Base-by-base conservation (phyloP, 768 basidiomycete genomes). In the Tulasnella calospora region DNA sequence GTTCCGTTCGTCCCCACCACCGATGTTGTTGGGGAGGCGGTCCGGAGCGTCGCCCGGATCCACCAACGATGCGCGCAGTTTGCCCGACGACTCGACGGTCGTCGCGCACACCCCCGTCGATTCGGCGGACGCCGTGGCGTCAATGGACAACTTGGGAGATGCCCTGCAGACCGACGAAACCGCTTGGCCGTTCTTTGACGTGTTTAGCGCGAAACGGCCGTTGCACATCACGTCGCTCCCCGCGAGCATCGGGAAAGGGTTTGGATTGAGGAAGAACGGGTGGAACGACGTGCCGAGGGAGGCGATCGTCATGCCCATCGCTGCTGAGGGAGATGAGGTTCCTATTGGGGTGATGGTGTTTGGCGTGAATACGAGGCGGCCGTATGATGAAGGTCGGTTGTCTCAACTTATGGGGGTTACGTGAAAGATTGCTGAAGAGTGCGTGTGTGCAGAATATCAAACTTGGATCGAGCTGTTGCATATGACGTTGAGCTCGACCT, bases 341-440 rank as follows among this genome's bases (percentile, higher is more conserved):
- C 82, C 82, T 23, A 71, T 73, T 23, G 82, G 80, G 10, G 80
- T 83, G 7, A 80, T 83, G 19, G 79, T 83, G 72, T 13, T 83
- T 17, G 83, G 83, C 7, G 35, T 83, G 30, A 83, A 83, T 71
- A 80, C 83, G n/a, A 72, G 83, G 38, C 76, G 82, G 35, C 79
- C 79, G 33, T 83, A 81, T 46, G 83, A 83, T 55, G 10, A 72
- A 78, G 77, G 77, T 78, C 21, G 13, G 55, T 41, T 15, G 17
- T 67, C 30, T 44, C 35, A 30, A n/a, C 51, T 67, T 67, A 7
- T 30, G 67, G 9, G n/a, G 35, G 12, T 4, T 13, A n/a, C n/a
- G 61, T 17, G 15, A 9, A 10, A 17, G 3, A 23, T 38, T 46
- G 21, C 17, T 30, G n/a, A 21, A 71, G n/a, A 30, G 27, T 10